Conservation (phyloP, 768 basidiomycete species). For the Tephrocybe rancida region DNA sequence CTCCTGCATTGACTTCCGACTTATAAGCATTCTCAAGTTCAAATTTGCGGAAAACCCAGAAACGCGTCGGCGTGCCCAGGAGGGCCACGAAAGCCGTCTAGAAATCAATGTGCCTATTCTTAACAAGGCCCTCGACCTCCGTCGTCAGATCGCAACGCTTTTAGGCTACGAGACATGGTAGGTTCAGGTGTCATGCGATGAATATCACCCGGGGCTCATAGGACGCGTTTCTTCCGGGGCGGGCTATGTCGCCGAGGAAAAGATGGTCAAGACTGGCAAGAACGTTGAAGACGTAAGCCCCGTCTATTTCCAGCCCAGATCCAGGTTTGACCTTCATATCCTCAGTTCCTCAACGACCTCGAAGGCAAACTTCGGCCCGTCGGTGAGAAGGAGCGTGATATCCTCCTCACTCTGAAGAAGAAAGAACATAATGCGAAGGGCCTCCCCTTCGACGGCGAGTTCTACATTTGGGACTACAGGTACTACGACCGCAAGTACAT, state of each 20-base stretch:
- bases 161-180: constrained; percentile 76
- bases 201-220: not conserved
- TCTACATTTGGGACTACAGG: constrained; percentile 87
- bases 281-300: constrained; percentile 54
- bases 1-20: not conserved
- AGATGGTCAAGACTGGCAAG: constrained; percentile 79
- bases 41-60: constrained; percentile 75
- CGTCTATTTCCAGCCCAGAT: not conserved
- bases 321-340: constrained; percentile 3
- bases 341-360: constrained; percentile 78
- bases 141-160: constrained; percentile 67
- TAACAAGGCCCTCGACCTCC: constrained; percentile 65
- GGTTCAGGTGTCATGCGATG: not conserved
- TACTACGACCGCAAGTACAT: constrained; percentile 70
- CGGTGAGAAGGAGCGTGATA: constrained; percentile 64
- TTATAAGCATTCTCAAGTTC: constrained; percentile 48
- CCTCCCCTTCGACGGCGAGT: constrained; percentile 66
- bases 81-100: constrained; percentile 71
- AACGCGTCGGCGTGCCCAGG: constrained; percentile 66
- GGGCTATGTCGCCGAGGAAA: constrained; percentile 81
- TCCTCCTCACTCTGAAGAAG: constrained; percentile 73
- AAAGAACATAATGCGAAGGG: constrained; percentile 66
- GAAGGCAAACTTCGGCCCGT: constrained; percentile 74
- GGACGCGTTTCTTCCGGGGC: constrained; percentile 43
- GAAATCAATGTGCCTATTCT: constrained; percentile 72